Percentiles rank a stretch among this genome's conserved stretches.
Evolutionary conservation across 75 land plant species (phyloP).

Genomic region (Larix kaempferi): DNA sequence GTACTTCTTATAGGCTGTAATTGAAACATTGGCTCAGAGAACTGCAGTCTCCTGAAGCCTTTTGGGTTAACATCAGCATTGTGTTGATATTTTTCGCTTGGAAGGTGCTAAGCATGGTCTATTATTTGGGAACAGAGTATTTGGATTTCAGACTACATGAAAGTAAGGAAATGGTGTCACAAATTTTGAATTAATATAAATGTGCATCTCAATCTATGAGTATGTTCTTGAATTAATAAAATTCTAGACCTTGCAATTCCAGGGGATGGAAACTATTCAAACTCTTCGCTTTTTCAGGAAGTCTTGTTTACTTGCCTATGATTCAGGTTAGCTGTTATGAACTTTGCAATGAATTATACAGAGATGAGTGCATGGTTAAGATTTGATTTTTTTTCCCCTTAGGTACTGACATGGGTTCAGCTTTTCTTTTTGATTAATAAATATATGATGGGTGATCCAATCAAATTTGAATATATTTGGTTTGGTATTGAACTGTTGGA

Average conservation of each 20-base stretch:
- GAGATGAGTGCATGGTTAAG: background rate
- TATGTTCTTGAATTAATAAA: background rate
- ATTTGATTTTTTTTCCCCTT: background rate
- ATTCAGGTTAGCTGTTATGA: background rate
- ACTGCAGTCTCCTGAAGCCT: background rate
- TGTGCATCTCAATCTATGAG: background rate
- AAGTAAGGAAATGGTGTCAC: background rate
- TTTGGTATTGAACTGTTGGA: too few relatives aligned
- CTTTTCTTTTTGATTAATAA: background rate
- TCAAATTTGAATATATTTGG: background rate
- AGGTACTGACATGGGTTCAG: background rate
- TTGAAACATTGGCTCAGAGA: background rate
- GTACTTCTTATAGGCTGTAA: background rate
- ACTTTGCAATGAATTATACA: background rate
- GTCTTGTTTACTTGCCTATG: background rate
- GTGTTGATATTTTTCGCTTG: background rate
- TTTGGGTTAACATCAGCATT: background rate
- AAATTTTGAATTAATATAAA: background rate
- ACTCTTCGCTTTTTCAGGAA: background rate
- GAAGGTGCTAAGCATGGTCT: background rate
- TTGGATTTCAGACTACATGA: conserved; percentile 1
- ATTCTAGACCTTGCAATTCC: background rate
- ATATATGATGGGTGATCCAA: background rate
- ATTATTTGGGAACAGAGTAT: background rate
- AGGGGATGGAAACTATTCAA: background rate